phyloP scores from a whole-genome alignment of 345 rosid genomes.

The Brassica carinata region DNA sequence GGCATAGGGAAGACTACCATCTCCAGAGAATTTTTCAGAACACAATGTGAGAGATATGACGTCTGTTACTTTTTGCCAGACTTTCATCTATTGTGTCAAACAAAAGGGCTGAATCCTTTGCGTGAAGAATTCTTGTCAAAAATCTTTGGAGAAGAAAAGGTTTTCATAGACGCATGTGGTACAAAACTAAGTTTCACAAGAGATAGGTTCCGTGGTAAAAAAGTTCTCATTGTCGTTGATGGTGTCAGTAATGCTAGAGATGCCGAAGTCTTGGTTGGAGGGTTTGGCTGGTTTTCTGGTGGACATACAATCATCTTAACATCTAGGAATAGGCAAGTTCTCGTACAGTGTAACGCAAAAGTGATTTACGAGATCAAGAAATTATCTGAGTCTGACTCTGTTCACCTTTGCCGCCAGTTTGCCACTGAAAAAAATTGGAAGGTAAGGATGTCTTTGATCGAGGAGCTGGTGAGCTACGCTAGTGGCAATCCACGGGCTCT shows the following conservation, averaged over 20 bases:
- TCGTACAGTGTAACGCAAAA: slow-evolving; percentile 14
- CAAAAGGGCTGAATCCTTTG: neutral
- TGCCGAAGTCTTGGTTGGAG: slow-evolving; percentile 28
- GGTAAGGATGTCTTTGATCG: neutral
- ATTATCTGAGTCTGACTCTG: neutral
- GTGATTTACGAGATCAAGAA: slow-evolving; percentile 6
- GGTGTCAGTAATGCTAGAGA: slow-evolving; percentile 26
- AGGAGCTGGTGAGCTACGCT: slow-evolving; percentile 11
- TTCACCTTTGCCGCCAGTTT: neutral
- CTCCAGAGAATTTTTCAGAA: neutral
- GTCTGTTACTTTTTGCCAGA: slow-evolving; percentile 25
- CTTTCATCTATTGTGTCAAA: slow-evolving; percentile 15
- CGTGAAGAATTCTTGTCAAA: slow-evolving; percentile 26
- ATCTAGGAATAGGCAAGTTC: slow-evolving; percentile 29
- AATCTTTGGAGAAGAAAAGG: slow-evolving; percentile 13
- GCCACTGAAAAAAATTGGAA: slow-evolving; percentile 3
- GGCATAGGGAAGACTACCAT: slow-evolving; percentile 28
- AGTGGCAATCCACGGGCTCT: slow-evolving; percentile 44
- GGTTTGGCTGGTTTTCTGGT: slow-evolving; percentile 27
- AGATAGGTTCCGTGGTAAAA: slow-evolving; percentile 15
- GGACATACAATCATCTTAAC: slow-evolving; percentile 39
- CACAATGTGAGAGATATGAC: slow-evolving; percentile 2
- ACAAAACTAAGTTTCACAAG: neutral
- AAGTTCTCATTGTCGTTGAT: slow-evolving; percentile 35
- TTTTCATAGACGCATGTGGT: neutral